Evolutionary conservation across 225 moss, liverwort and hornwort genomes (phyloP).

Genomic region (Polytrichum commune): DNA sequence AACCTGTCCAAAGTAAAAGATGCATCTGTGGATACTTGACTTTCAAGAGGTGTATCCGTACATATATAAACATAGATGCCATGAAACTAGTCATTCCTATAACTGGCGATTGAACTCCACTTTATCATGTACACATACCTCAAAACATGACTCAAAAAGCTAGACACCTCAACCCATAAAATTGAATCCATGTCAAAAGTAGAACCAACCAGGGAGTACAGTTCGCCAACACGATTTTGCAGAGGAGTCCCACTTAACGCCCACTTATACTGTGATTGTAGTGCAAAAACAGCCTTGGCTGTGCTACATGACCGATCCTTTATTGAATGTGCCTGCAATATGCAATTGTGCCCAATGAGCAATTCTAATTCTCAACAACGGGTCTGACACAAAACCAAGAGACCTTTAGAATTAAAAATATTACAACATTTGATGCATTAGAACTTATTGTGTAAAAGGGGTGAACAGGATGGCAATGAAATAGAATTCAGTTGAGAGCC

Average conservation of each 20-base stretch:
- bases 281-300: constrained; percentile 51
- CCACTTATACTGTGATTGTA: constrained; percentile 58
- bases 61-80: too few species aligned
- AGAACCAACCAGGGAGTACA: constrained; percentile 54
- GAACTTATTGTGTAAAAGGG: too few species aligned
- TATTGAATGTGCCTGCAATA: constrained; percentile 56
- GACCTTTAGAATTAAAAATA: too few species aligned
- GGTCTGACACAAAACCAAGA: too few species aligned
- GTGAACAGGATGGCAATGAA: too few species aligned
- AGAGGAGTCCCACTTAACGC: constrained; percentile 72
- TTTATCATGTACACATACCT: not conserved
- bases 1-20: constrained; percentile 25
- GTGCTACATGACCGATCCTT: constrained; percentile 62
- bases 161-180: too few species aligned
- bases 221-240: constrained; percentile 66
- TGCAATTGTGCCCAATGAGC: too few species aligned
- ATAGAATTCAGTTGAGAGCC: too few species aligned
- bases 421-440: too few species aligned
- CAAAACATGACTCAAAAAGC: not conserved
- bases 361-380: too few species aligned
- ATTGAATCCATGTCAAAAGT: not conserved
- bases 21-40: not conserved
- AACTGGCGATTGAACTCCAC: not conserved
- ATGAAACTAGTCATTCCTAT: not conserved
- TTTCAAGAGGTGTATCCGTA: too few species aligned